Percentiles rank a stretch among this genome's conserved stretches.
phyloP scores from a whole-genome alignment of 2,329 filamentous ascomycete species.

The Exophiala phaeomuriformis region DNA sequence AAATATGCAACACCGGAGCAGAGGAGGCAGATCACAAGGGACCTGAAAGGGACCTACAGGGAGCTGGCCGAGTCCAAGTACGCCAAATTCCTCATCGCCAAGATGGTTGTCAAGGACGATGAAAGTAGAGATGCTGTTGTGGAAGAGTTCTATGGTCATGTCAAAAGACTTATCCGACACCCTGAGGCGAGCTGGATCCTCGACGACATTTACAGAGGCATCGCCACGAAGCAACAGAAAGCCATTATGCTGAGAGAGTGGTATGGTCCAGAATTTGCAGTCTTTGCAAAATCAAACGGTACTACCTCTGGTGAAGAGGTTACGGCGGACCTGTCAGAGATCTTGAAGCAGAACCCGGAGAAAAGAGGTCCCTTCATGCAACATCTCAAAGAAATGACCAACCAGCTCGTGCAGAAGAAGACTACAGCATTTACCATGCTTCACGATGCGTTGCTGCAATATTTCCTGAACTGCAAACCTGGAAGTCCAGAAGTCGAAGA shows the following conservation, averaged over 20 bases:
- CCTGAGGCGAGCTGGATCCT: slow-evolving; percentile 95
- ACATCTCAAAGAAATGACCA: slow-evolving; percentile 77
- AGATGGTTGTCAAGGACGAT: slow-evolving; percentile 88
- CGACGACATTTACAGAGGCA: slow-evolving; percentile 88
- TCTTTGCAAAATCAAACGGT: slow-evolving; percentile 58
- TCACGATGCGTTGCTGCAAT: slow-evolving; percentile 96
- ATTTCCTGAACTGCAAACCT: slow-evolving; percentile 71
- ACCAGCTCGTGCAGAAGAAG: slow-evolving; percentile 90
- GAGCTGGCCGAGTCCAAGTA: slow-evolving; percentile 90
- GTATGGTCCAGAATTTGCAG: slow-evolving; percentile 88
- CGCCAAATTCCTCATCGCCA: slow-evolving; percentile 94
- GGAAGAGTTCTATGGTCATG: slow-evolving; percentile 88
- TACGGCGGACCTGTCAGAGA: slow-evolving; percentile 62
- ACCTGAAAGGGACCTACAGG: slow-evolving; percentile 77
- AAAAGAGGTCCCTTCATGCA: slow-evolving; percentile 84
- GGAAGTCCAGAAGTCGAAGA: slow-evolving; percentile 77
- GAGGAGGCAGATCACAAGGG: slow-evolving; percentile 74
- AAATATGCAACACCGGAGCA: slow-evolving; percentile 88
- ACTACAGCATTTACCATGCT: slow-evolving; percentile 95
- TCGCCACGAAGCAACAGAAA: slow-evolving; percentile 81
- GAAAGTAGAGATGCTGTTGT: slow-evolving; percentile 84
- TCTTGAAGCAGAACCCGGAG: slow-evolving; percentile 69
- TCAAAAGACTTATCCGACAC: slow-evolving; percentile 90
- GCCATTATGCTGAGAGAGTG: slow-evolving; percentile 80
- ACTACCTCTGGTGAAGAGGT: slow-evolving; percentile 5